These are phyloP conservation scores for Anthostomella pinea DNA, from an alignment of 2,329 filamentous ascomycete species.

Conservation along the genomic window DNA sequence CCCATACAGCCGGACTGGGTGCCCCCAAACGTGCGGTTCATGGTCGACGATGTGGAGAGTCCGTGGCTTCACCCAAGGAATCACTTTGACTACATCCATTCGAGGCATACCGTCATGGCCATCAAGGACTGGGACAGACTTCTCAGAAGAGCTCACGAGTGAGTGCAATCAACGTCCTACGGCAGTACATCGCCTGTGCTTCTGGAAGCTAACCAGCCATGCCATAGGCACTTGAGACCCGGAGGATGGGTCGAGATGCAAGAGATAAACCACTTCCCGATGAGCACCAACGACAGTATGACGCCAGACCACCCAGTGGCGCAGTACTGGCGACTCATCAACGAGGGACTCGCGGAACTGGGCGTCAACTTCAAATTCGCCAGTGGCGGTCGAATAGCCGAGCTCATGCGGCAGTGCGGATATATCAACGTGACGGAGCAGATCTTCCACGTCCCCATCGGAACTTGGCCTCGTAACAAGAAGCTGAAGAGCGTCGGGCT, in stretches of 20 bases:
- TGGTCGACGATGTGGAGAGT: constrained; percentile 56
- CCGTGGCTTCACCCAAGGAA: constrained; percentile 53
- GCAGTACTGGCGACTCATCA: constrained; percentile 46
- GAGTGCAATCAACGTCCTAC: constrained; percentile 18
- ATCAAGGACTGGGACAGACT: constrained; percentile 54
- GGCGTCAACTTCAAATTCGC: constrained; percentile 47
- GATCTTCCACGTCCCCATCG: constrained; percentile 51
- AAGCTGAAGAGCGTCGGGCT: constrained; percentile 49
- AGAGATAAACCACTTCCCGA: constrained; percentile 50
- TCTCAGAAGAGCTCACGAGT: constrained; percentile 47
- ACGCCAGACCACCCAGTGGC: constrained; percentile 39
- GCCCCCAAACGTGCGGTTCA: constrained; percentile 38
- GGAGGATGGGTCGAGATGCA: constrained; percentile 56
- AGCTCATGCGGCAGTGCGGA: constrained; percentile 48
- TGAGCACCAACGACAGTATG: constrained; percentile 41
- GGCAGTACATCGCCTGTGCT: neutral
- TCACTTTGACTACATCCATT: constrained; percentile 60
- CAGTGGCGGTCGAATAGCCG: constrained; percentile 39
- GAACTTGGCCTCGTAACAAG: constrained; percentile 52
- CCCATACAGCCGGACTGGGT: constrained; percentile 40
- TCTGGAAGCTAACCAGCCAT: constrained; percentile 8
- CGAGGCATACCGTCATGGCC: constrained; percentile 54
- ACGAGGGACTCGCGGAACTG: constrained; percentile 40
- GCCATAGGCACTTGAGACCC: constrained; percentile 46
- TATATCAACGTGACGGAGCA: constrained; percentile 51